A percentile compares a stretch with the other conserved stretches of the same genome.
Conservation (phyloP, 257 asterid genomes). For the Solanum chmielewskii region DNA sequence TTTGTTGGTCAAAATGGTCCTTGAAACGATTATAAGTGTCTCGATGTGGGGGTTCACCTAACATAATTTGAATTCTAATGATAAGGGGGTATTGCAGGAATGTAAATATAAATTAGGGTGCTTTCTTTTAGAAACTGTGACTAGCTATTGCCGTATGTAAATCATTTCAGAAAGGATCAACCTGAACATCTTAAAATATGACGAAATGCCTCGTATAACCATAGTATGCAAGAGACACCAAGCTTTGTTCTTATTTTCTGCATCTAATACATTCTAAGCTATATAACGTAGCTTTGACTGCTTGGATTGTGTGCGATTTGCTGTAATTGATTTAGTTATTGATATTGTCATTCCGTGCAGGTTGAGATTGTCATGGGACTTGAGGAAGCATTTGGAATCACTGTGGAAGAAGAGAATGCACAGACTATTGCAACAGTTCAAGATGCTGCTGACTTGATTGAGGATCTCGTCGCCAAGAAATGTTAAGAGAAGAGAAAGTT, state of each 20-base stretch:
- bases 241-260: not conserved
- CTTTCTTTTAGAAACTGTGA: not conserved
- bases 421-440: constrained; percentile 75
- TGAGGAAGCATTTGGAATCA: constrained; percentile 85
- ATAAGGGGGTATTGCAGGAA: not conserved
- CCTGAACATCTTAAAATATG: not conserved
- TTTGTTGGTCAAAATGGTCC: not conserved
- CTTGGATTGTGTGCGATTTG: not conserved
- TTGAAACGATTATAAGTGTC: not conserved
- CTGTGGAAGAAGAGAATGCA: constrained; percentile 86
- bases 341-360: constrained; percentile 5
- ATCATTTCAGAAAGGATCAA: not conserved
- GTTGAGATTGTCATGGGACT: constrained; percentile 96
- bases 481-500: constrained; percentile 10
- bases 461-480: constrained; percentile 46
- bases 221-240: not conserved
- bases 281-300: not conserved
- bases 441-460: constrained; percentile 87
- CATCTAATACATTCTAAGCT: not conserved
- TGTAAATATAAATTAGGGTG: not conserved
- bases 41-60: not conserved
- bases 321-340: not conserved
- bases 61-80: not conserved
- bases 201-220: not conserved
- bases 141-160: not conserved